These are phyloP conservation scores for Ciborinia camelliae DNA, from an alignment of 2,329 filamentous ascomycete genomes.

Conservation along the genomic window DNA sequence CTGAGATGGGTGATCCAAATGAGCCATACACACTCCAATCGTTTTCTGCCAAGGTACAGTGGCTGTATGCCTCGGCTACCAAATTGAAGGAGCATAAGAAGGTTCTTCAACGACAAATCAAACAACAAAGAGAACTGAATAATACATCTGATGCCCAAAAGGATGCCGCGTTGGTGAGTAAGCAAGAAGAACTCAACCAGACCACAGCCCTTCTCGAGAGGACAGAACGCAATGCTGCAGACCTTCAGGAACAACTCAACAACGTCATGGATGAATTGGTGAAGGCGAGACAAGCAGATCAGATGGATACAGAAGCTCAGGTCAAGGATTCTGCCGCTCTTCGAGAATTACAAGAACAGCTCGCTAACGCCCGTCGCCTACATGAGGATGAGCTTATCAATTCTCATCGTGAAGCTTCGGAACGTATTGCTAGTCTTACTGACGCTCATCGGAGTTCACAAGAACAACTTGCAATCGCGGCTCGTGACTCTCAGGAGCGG, in stretches of 20 bases:
- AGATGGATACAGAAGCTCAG: conserved; percentile 27
- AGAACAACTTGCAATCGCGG: conserved; percentile 5
- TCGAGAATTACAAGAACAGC: conserved; percentile 25
- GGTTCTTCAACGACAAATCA: conserved; percentile 86
- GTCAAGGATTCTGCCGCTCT: conserved; percentile 28
- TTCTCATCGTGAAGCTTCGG: conserved; percentile 16
- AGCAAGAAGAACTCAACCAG: conserved; percentile 54
- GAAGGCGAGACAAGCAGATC: conserved; percentile 30
- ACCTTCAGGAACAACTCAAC: conserved; percentile 36
- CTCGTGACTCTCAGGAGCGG: conserved; percentile 17
- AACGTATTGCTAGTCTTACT: conserved; percentile 9
- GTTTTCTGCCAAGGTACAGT: conserved; percentile 76
- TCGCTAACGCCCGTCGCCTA: conserved; percentile 18
- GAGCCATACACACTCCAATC: conserved; percentile 69
- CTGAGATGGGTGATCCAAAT: conserved; percentile 55
- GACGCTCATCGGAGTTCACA: conserved; percentile 1
- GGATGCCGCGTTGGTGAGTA: conserved; percentile 60
- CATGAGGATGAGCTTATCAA: conserved; percentile 16
- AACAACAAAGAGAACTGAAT: conserved; percentile 91
- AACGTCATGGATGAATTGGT: conserved; percentile 38
- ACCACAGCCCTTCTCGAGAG: conserved; percentile 38
- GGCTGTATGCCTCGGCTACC: conserved; percentile 72
- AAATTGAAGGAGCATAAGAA: conserved; percentile 82
- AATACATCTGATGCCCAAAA: conserved; percentile 75
- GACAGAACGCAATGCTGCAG: conserved; percentile 37